Base-by-base conservation (phyloP, 768 basidiomycete species). In the Leccinum disarticulatum region DNA sequence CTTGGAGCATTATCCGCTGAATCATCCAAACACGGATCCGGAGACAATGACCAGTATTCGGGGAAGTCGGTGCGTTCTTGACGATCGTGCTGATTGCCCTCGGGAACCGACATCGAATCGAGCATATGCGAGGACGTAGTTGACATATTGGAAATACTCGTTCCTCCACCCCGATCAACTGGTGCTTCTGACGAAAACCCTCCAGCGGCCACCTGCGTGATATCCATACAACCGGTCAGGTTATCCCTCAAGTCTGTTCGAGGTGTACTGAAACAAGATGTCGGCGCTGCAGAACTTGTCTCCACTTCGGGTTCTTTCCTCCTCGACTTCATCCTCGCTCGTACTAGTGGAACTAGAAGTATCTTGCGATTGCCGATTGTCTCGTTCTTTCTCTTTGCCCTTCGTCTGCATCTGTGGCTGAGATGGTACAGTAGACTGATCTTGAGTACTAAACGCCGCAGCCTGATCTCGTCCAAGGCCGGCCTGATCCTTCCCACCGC, bases 381-480 rank as follows among this genome's bases (percentile, higher is more conserved):
- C 64, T 47, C 54, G 66, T 48, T 63, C 68, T 35, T 68, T 68
- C 14, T 64, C 70, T 51, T 69, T 72, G 7, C 55, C 70, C 59
- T 64, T 64, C 6, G 41, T 19, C 17, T 52, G 58, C 1, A 38
- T 41, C 38, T 38, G 58, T 0, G 47, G 11, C 30, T 59, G 63
- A 14, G 46, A 25, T 15, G 30, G 51, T 19, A 53, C 14, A 7
- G 43, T n/a, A 4, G 62, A 17, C 57, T 67, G 70, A 61, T 77
- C 68, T 66, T 76, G 61, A 65, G 77, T 68, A 70, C 76, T 72
- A 71, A 82, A 81, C 17, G 74, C 83, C 7, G 85, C 85, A 3
- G 89, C 87, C 68, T 90, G 87, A 63, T 89, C 87, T 1, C 87
- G 65, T 90, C 87, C 66, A 90, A 73, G 6, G 85, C 88, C 60